Base-by-base conservation (phyloP, 352 stramenopile species). In the Phytophthora citrophthora region DNA sequence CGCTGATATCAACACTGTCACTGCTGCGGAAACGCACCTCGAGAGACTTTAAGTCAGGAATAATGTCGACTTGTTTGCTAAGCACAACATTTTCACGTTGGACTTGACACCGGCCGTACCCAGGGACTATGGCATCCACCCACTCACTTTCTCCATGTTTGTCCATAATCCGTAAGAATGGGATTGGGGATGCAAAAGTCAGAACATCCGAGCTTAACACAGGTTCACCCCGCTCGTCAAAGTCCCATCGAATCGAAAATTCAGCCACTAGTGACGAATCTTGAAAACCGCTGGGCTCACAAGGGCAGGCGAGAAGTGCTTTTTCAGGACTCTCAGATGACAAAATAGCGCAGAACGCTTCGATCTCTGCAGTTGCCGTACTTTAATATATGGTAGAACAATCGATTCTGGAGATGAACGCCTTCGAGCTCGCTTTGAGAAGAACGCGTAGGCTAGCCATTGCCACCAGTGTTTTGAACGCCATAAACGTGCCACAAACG, bases 61-160 rank as follows among this genome's bases (percentile, higher is more conserved):
- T 31, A 10, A 10, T 31, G 41, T 31, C 34, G 5, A 40, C 34
- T 16, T 16, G 34, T 8, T 6, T 12, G 4, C 5, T 48, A 32
- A 48, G 15, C 16, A 16, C 24, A 26, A 59, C 16, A 34, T 39
- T 36, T 24, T 9, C 2, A 12, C 50, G 50, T 26, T 40, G 23
- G 0, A 48, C 23, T 45, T 48, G 36, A 27, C 50, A 57, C 7
- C 50, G 4, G 2, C 36, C 36, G 15, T 46, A 56, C 12, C 49
- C 49, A 56, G 49, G 49, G 23, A 57, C 13, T 27, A 57, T 5
- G 0, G 38, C 50, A 38, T 48, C 36, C 15, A 57, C 6, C 31
- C 49, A 55, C 18, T 47, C 40, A 27, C 18, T 47, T 13, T 47
- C 18, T 3, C 8, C 27, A 11, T 8, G 8, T 11, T 32, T 8